Conservation (phyloP, 2,329 filamentous ascomycete genomes). For the Biscogniauxia marginata region DNA sequence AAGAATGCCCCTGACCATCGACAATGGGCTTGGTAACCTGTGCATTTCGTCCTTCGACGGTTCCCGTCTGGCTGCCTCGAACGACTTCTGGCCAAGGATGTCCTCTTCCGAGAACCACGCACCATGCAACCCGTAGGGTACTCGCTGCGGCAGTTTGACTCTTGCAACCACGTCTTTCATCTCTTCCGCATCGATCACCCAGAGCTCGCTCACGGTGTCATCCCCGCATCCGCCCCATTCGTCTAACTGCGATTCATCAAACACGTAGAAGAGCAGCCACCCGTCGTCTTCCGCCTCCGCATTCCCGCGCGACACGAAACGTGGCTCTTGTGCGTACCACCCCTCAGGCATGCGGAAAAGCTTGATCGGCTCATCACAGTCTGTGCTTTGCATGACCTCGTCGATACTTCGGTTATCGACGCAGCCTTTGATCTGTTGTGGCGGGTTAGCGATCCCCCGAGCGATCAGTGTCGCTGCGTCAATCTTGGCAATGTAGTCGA, state of each 20-base stretch:
- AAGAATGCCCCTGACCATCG: constrained; percentile 22
- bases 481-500: constrained; percentile 64
- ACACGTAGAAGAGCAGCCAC: constrained; percentile 66
- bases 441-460: constrained; percentile 46
- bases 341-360: constrained; percentile 60
- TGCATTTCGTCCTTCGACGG: constrained; percentile 19
- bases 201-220: constrained; percentile 58
- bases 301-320: constrained; percentile 54
- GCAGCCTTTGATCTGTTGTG: constrained; percentile 55
- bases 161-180: constrained; percentile 62
- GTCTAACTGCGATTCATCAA: constrained; percentile 66
- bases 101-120: constrained; percentile 58
- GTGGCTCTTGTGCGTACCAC: constrained; percentile 66
- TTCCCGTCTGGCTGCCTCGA: constrained; percentile 22
- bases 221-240: constrained; percentile 43
- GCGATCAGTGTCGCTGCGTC: constrained; percentile 54
- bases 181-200: constrained; percentile 63
- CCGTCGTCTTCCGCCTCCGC: constrained; percentile 60
- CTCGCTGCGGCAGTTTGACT: constrained; percentile 61
- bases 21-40: constrained; percentile 19
- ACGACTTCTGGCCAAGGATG: constrained; percentile 45
- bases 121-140: constrained; percentile 69
- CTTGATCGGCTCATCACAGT: constrained; percentile 55
- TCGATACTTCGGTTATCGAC: constrained; percentile 57
- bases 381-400: constrained; percentile 47